phyloP scores from a whole-genome alignment of 2,329 filamentous ascomycete genomes.

The Monosporascus sp. region DNA sequence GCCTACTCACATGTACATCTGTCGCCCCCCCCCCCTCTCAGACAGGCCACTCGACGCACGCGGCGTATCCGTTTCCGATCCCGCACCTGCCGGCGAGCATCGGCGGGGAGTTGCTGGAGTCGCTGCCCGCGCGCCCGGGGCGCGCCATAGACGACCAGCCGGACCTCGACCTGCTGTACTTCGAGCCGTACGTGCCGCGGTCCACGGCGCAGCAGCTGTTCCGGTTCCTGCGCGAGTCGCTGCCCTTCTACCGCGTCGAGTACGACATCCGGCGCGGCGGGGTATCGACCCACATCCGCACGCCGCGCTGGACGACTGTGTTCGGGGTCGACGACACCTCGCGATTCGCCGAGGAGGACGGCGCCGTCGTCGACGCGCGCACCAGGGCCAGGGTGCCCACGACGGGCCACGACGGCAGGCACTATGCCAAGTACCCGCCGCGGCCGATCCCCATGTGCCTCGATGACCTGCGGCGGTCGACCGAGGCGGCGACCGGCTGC shows the following conservation, averaged over 20 bases:
- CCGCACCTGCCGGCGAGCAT: slow-evolving; percentile 35
- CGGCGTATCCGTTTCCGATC: slow-evolving; percentile 48
- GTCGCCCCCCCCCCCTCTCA: slow-evolving; percentile 5
- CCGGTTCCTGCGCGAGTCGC: slow-evolving; percentile 61
- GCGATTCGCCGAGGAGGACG: slow-evolving; percentile 43
- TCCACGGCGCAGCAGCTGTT: slow-evolving; percentile 56
- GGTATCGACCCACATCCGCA: slow-evolving; percentile 55
- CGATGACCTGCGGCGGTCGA: slow-evolving; percentile 54
- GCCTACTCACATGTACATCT: not conserved
- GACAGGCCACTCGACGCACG: slow-evolving; percentile 33
- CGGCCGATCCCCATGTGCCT: slow-evolving; percentile 68
- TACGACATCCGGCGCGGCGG: slow-evolving; percentile 67
- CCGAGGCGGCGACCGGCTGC: slow-evolving; percentile 62
- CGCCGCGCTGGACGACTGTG: slow-evolving; percentile 55
- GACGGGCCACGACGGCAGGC: slow-evolving; percentile 43
- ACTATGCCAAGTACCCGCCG: slow-evolving; percentile 51
- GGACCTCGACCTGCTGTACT: slow-evolving; percentile 70
- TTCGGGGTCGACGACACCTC: slow-evolving; percentile 59
- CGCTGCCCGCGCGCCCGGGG: slow-evolving; percentile 47
- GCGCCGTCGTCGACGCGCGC: slow-evolving; percentile 38
- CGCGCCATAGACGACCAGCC: slow-evolving; percentile 59
- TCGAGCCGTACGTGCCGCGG: slow-evolving; percentile 64
- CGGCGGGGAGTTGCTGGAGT: slow-evolving; percentile 30
- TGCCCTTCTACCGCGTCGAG: slow-evolving; percentile 72
- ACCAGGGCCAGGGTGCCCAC: slow-evolving; percentile 33